Evolutionary conservation across 495 filamentous ascomycete species (phyloP).

Genomic region (Xylaria flabelliformis): DNA sequence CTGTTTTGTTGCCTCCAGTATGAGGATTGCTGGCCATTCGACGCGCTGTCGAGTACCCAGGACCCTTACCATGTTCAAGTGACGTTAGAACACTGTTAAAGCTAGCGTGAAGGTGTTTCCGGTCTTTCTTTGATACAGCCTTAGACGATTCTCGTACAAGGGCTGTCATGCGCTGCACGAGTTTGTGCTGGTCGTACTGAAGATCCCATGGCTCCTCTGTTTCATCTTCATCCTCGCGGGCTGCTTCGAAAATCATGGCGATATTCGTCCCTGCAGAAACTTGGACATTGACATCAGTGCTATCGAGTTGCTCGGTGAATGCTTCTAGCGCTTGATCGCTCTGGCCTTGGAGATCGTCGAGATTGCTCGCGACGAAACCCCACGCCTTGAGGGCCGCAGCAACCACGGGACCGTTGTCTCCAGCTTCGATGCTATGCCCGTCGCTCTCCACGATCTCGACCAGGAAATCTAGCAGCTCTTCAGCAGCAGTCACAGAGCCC

Average conservation of each 20-base stretch:
- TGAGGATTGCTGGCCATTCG: constrained; percentile 48
- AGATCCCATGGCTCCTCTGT: constrained; percentile 57
- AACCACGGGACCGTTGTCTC: constrained; percentile 78
- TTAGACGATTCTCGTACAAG: constrained; percentile 68
- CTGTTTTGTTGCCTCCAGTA: constrained; percentile 61
- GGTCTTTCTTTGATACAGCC: constrained; percentile 77
- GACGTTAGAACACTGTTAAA: constrained; percentile 86
- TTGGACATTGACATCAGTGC: constrained; percentile 76
- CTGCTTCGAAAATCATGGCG: constrained; percentile 86
- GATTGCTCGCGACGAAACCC: constrained; percentile 82
- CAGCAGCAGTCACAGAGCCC: constrained; percentile 69
- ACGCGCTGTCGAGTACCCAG: constrained; percentile 53
- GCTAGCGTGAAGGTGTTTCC: constrained; percentile 75
- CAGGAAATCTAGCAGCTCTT: constrained; percentile 81
- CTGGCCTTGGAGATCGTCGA: constrained; percentile 79
- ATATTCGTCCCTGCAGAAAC: constrained; percentile 90
- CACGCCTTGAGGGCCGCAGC: constrained; percentile 84
- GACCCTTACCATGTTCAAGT: constrained; percentile 68
- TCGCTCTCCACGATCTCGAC: constrained; percentile 88
- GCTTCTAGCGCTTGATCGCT: constrained; percentile 80
- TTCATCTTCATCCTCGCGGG: constrained; percentile 69
- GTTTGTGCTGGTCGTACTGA: constrained; percentile 60
- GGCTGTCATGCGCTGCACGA: constrained; percentile 61
- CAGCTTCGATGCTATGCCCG: constrained; percentile 74
- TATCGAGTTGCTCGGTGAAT: constrained; percentile 89